Evolutionary conservation across 1,284 basidiomycete species (phyloP), one percentile per base, ranked within the genome.

Genomic region (Marasmius tenuissimus): DNA sequence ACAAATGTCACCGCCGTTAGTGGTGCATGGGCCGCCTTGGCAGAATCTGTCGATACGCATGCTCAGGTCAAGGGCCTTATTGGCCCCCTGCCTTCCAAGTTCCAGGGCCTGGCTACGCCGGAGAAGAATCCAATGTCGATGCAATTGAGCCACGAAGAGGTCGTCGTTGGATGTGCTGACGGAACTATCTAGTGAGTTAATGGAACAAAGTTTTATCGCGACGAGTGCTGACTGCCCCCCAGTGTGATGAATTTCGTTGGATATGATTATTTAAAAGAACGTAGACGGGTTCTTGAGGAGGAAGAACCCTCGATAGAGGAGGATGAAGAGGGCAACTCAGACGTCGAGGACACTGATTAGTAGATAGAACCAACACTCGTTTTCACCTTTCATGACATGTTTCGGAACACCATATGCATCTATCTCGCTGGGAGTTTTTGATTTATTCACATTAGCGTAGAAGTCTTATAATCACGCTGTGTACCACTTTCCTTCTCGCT

Each of bases 41-140:
- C 68, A 1, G 75, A 76, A 52, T 68, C 67, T 38, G 63, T 67
- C 35, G 63, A 71, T 27, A 75, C 73, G 10, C 70, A 70, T 3
- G 42, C 49, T 16, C 76, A 73, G 10, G 73, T 84, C 10, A 84
- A 82, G 67, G 90, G 91, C 4, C 67, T 92, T 1, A 72, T 83
- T 42, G 87, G 91, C 0, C 65, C 75, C 12, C 70, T 91, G 18
- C 89, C 89, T 0, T 67, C 70, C 38, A 91, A 88, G 69, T 93
- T 92, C 68, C 72, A 78, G 22, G 91, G 91, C 1, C 76, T 93
- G 35, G 89, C 91, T 38, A 89, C 84, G 18, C 91, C 91, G 1
- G 91, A 91, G 74, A 92, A 92, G 82, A 93, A 93, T 68, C 92
- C 92, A 12, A 93, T 93, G 91, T 89, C 88, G 61, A 92, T 93